These are phyloP conservation scores for Alternaria longipes DNA, from an alignment of 2,329 filamentous ascomycete species.

Conservation along the genomic window DNA sequence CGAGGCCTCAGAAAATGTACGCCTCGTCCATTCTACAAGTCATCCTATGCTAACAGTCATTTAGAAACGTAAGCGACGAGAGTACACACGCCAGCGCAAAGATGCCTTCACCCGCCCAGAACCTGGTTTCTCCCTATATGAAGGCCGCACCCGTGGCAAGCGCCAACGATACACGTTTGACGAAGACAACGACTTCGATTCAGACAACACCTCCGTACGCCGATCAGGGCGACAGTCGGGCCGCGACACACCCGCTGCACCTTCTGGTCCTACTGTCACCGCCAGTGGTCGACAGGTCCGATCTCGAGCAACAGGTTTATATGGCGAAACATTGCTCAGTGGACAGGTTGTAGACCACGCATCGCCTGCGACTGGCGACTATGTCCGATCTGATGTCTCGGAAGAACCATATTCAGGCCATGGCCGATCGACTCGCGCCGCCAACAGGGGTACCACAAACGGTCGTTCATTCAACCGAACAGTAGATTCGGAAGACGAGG, in stretches of 20 bases:
- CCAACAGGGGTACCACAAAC: conserved; percentile 28
- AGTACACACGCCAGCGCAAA: conserved; percentile 87
- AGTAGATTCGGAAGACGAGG: conserved; percentile 72
- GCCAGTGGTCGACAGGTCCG: conserved; percentile 87
- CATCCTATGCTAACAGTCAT: conserved; percentile 23
- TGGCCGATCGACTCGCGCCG: conserved; percentile 55
- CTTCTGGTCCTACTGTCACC: conserved; percentile 72
- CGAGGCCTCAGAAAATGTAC: conserved; percentile 88
- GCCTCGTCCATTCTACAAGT: neutral
- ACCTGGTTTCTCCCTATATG: conserved; percentile 90
- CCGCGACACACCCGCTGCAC: conserved; percentile 75
- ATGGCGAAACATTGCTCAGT: conserved; percentile 68
- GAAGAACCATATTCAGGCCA: conserved; percentile 55
- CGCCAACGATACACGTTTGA: conserved; percentile 96
- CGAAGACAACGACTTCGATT: conserved; percentile 83
- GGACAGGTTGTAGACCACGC: conserved; percentile 57
- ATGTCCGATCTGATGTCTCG: conserved; percentile 56
- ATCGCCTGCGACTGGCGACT: conserved; percentile 56
- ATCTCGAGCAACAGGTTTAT: conserved; percentile 68
- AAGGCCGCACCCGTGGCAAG: conserved; percentile 95
- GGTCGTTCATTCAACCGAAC: conserved; percentile 38
- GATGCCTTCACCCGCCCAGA: conserved; percentile 89
- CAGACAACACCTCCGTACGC: conserved; percentile 72
- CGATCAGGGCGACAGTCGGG: conserved; percentile 74
- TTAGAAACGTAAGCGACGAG: conserved; percentile 89